A percentile compares a stretch with the other conserved stretches of the same genome.
These are phyloP conservation scores for Cryphonectria nitschkei DNA, from an alignment of 2,329 filamentous ascomycete genomes.

Conservation along the genomic window DNA sequence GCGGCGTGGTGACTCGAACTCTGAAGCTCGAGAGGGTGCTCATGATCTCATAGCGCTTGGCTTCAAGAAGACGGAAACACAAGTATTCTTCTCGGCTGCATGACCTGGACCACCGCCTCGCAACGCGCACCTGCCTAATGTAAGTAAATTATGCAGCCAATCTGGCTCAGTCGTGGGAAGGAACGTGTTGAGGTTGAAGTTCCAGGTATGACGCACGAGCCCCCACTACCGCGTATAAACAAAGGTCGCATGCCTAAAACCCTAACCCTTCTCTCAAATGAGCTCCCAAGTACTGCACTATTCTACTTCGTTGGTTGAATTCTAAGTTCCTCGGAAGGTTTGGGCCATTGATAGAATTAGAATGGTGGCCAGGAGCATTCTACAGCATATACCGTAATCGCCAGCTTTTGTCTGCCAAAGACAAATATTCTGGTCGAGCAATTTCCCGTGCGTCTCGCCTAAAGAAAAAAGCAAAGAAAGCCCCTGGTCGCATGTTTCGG, in stretches of 20 bases:
- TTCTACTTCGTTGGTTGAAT: too few relatives aligned
- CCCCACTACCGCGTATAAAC: background rate
- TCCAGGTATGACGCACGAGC: background rate
- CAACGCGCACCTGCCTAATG: background rate
- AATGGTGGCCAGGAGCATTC: background rate
- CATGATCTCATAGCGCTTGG: background rate
- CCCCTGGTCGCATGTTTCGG: background rate
- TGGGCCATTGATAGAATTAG: too few relatives aligned
- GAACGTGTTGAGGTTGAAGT: background rate
- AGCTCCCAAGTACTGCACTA: background rate
- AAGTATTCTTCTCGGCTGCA: background rate
- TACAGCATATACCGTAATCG: background rate
- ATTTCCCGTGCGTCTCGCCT: background rate
- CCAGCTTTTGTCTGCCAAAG: too few relatives aligned
- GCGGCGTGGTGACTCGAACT: background rate
- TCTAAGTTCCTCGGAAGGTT: too few relatives aligned
- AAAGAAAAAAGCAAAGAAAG: background rate
- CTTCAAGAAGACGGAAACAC: background rate
- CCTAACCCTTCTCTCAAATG: background rate
- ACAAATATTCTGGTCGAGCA: background rate
- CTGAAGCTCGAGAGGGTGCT: background rate
- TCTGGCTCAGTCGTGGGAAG: background rate
- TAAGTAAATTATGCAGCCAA: background rate
- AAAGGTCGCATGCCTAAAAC: background rate
- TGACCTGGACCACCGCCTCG: background rate